phyloP scores from a whole-genome alignment of 75 land plant species.

The Pinus albicaulis region DNA sequence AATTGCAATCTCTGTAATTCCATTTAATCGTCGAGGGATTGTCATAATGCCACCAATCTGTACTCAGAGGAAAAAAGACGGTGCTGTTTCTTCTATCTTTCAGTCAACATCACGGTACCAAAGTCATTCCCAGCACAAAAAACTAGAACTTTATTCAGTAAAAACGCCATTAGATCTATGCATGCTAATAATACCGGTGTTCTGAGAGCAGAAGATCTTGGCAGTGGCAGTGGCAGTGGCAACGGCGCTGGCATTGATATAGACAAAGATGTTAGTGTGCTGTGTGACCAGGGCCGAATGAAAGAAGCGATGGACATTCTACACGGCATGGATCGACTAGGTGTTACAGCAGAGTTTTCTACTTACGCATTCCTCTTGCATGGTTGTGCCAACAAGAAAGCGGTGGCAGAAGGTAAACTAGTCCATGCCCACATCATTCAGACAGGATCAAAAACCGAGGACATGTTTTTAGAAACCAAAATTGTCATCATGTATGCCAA shows the following conservation, averaged over 20 bases:
- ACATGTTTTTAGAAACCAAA: slow-evolving; percentile 8
- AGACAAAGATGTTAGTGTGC: neutral
- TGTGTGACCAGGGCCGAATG: slow-evolving; percentile 9
- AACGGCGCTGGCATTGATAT: neutral
- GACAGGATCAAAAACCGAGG: neutral
- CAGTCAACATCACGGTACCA: too few relatives aligned
- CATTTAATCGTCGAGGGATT: too few relatives aligned
- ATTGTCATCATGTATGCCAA: slow-evolving; percentile 11
- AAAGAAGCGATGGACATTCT: neutral
- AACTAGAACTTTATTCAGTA: too few relatives aligned
- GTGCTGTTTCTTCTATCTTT: too few relatives aligned
- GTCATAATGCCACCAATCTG: too few relatives aligned
- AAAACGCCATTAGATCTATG: too few relatives aligned
- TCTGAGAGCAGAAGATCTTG: too few relatives aligned
- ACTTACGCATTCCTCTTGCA: slow-evolving; percentile 1
- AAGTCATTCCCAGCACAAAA: too few relatives aligned
- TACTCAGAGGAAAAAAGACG: too few relatives aligned
- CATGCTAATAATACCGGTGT: too few relatives aligned
- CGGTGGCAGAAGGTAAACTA: slow-evolving; percentile 6
- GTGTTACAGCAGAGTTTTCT: slow-evolving; percentile 1
- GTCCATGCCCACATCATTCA: slow-evolving; percentile 9
- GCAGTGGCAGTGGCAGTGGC: too few relatives aligned
- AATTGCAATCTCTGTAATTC: too few relatives aligned
- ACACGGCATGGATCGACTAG: neutral
- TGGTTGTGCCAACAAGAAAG: slow-evolving; percentile 7